phyloP scores from a whole-genome alignment of 1,284 basidiomycete species.

The Apiotrichum sp. region DNA sequence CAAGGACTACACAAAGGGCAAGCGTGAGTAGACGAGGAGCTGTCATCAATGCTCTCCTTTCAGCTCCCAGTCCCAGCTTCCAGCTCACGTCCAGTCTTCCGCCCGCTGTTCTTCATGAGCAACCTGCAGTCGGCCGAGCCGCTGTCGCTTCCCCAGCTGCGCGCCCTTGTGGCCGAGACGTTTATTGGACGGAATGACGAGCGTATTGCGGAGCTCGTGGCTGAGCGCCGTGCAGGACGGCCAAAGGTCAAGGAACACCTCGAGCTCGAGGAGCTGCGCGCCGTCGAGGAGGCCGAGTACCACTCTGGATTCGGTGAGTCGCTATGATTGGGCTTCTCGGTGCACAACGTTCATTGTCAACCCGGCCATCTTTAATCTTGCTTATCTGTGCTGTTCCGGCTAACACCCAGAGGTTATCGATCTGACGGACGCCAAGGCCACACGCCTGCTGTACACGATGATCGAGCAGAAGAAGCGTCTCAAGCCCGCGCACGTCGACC shows the following conservation, averaged over 20 bases:
- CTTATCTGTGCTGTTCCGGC: too few relatives aligned
- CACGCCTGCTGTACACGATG: conserved; percentile 68
- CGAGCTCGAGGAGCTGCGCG: conserved; percentile 65
- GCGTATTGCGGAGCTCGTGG: conserved; percentile 60
- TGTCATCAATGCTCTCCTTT: too few relatives aligned
- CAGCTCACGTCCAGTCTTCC: conserved; percentile 52
- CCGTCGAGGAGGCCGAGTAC: conserved; percentile 65
- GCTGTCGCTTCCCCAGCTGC: conserved; percentile 62
- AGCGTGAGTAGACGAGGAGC: conserved; percentile 33
- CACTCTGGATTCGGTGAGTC: conserved; percentile 73
- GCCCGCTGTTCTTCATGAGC: conserved; percentile 73
- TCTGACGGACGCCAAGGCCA: conserved; percentile 66
- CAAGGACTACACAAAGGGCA: conserved; percentile 48
- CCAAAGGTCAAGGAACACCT: conserved; percentile 66
- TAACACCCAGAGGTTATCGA: conserved; percentile 68
- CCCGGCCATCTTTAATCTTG: too few relatives aligned
- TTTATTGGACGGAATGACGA: conserved; percentile 70
- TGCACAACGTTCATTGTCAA: too few relatives aligned
- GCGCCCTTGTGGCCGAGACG: conserved; percentile 59
- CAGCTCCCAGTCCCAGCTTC: too few relatives aligned
- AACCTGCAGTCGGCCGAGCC: conserved; percentile 57
- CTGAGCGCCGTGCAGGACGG: conserved; percentile 64
- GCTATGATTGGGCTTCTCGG: background rate
- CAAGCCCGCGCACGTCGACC: conserved; percentile 59
- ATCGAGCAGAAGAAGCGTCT: conserved; percentile 57